Conservation (phyloP, 331 rosid genomes). For the Malus hybrid region DNA sequence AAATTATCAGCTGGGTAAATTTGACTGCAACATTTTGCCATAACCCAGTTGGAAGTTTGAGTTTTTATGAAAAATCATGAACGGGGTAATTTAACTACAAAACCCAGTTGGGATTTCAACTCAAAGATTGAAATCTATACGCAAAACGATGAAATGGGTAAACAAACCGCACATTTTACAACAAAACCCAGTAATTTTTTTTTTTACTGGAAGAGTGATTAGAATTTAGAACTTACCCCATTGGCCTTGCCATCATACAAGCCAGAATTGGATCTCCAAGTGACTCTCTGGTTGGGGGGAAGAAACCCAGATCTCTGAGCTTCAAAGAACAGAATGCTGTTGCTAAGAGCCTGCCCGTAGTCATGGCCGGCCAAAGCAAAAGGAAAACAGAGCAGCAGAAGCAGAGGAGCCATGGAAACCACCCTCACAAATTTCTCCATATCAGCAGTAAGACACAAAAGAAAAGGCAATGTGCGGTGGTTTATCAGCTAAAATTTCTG, state of each 20-base stretch:
- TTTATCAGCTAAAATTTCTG: conserved; percentile 33
- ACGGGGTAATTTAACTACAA: too few relatives aligned
- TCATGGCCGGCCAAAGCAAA: conserved; percentile 60
- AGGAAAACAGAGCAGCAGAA: conserved; percentile 30
- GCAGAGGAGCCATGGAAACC: conserved; percentile 25
- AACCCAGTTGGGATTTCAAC: not conserved
- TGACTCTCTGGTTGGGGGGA: conserved; percentile 73
- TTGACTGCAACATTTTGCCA: not conserved
- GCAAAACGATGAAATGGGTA: not conserved
- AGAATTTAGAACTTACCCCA: conserved; percentile 58
- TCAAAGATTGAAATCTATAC: not conserved
- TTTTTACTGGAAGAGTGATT: not conserved
- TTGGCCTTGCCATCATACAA: conserved; percentile 83
- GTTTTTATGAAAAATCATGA: not conserved
- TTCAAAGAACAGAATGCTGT: conserved; percentile 93
- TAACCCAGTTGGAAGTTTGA: not conserved
- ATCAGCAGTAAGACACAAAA: not conserved
- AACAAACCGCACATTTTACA: not conserved
- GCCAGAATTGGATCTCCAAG: conserved; percentile 91
- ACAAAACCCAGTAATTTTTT: not conserved
- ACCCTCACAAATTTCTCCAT: conserved; percentile 43
- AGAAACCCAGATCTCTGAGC: conserved; percentile 98
- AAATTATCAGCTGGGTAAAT: not conserved
- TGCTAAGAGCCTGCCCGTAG: conserved; percentile 82
- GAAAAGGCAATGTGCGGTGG: conserved; percentile 37